Base-by-base conservation (phyloP, 1,284 basidiomycete species). In the Ceratobasidium sp. region DNA sequence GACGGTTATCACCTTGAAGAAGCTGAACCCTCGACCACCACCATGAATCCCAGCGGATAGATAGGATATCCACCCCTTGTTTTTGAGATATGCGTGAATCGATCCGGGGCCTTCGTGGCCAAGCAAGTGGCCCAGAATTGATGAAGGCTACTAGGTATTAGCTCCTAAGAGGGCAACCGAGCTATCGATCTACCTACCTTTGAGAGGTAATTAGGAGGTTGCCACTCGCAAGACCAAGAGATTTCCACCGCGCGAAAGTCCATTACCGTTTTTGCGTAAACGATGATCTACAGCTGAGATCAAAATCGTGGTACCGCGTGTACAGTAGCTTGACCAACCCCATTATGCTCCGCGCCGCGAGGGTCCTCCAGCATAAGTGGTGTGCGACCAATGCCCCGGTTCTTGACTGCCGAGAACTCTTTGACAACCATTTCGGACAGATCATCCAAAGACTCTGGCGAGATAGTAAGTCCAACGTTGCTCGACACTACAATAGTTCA, bases 71-170 rank as follows among this genome's bases (percentile, higher is more conserved):
- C 97, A 99, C 4, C 97, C 96, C 82, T 94, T 92, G 80, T 89
- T 87, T 86, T 99, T 99, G 78, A 99, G 87, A 83, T 96, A 95
- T 0, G 95, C 95, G 80, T 97, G 89, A 54, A 99, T 86, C 0
- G 96, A 98, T 0, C 98, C 98, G 49, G 93, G 91, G 3, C 98
- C 98, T 85, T 99, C 98, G 83, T 99, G 97, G 0, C 98, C 98
- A 64, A 98, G 85, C 82, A 98, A 92, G 83, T 98, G 95, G 1
- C 91, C 88, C 23, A 99, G 82, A 83, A 96, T 94, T 78, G 90
- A 86, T 2, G 88, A 90, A 1, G 98, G 97, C 86, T 89, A 80
- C 35, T 74, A 60, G 28, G 23, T 56, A 33, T 56, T 28, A 75
- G 28, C 28, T 54, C 49, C 20, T 13, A 35, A 51, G 35, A 61